phyloP scores from a whole-genome alignment of 2,329 filamentous ascomycete genomes.

The Ceratocystis smalleyi region DNA sequence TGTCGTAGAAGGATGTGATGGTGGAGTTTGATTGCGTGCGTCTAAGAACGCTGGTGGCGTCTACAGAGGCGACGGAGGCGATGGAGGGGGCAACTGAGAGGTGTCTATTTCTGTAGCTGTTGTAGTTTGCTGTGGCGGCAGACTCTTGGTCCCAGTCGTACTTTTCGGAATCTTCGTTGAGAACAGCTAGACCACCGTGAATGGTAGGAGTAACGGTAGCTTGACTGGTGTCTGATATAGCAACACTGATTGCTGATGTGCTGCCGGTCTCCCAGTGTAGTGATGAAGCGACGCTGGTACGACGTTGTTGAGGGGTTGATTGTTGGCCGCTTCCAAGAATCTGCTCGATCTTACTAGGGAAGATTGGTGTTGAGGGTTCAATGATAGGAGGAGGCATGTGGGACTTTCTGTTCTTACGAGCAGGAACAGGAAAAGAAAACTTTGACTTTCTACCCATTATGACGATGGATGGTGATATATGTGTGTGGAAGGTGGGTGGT shows the following conservation, averaged over 20 bases:
- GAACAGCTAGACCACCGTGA: slow-evolving; percentile 8
- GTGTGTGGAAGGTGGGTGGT: background rate
- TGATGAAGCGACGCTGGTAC: slow-evolving; percentile 13
- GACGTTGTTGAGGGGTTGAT: slow-evolving; percentile 2
- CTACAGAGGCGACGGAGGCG: slow-evolving; percentile 22
- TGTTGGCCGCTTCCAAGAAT: slow-evolving; percentile 14
- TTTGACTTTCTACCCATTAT: slow-evolving; percentile 16
- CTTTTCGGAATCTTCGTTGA: slow-evolving; percentile 12
- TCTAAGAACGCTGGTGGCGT: slow-evolving; percentile 30
- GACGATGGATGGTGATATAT: background rate
- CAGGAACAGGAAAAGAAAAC: slow-evolving; percentile 16
- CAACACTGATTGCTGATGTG: slow-evolving; percentile 11
- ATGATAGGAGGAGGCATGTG: slow-evolving; percentile 9
- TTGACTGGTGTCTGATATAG: slow-evolving; percentile 12
- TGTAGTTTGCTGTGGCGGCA: slow-evolving; percentile 8
- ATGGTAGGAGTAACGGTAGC: slow-evolving; percentile 5
- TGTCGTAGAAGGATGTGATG: slow-evolving; percentile 42
- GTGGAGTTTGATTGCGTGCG: slow-evolving; percentile 39
- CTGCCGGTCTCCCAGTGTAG: slow-evolving; percentile 10
- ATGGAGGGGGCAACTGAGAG: slow-evolving; percentile 17
- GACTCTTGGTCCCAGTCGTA: slow-evolving; percentile 13
- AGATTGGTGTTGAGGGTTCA: slow-evolving; percentile 8
- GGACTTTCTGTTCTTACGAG: slow-evolving; percentile 14
- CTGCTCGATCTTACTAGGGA: slow-evolving; percentile 12
- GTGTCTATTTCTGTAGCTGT: slow-evolving; percentile 6